These are phyloP conservation scores for Phialocephala sp. DNA, from an alignment of 2,329 filamentous ascomycete genomes.

Conservation along the genomic window DNA sequence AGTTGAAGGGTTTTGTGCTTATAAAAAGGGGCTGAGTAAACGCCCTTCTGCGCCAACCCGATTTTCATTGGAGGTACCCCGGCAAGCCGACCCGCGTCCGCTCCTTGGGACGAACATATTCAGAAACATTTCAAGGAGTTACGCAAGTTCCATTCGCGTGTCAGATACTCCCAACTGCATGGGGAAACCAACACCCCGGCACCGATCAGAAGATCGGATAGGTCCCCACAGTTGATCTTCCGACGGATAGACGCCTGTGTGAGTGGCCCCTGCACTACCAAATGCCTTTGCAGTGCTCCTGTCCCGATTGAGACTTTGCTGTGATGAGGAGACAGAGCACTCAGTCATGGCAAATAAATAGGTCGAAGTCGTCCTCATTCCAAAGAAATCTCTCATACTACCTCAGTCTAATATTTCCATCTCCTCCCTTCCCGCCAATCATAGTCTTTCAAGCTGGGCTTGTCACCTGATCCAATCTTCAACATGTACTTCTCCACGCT, in stretches of 20 bases:
- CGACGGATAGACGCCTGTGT: constrained; percentile 8
- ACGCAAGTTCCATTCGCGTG: constrained; percentile 4
- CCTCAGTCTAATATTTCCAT: constrained; percentile 5
- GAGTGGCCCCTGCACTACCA: background rate
- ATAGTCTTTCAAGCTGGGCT: constrained; percentile 16
- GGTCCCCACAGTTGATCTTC: constrained; percentile 3
- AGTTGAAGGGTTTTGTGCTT: background rate
- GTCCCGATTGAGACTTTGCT: background rate
- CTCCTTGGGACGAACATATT: constrained; percentile 8
- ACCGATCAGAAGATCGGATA: constrained; percentile 3
- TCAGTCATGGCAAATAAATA: constrained; percentile 3
- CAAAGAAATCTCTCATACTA: background rate
- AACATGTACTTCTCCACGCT: constrained; percentile 39
- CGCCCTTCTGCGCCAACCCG: background rate
- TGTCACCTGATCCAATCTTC: constrained; percentile 23
- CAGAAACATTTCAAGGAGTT: constrained; percentile 1
- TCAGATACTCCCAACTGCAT: constrained; percentile 1
- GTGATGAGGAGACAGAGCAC: background rate
- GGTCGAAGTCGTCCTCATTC: background rate
- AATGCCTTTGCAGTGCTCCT: background rate
- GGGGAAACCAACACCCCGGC: constrained; percentile 5
- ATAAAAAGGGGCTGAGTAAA: constrained; percentile 2
- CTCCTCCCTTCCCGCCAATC: constrained; percentile 15
- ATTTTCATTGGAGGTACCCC: background rate
- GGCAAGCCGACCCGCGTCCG: background rate